Evolutionary conservation across 805 yeast species (phyloP), one percentile per base, ranked within the genome.

Genomic region (Clavispora fructus): DNA sequence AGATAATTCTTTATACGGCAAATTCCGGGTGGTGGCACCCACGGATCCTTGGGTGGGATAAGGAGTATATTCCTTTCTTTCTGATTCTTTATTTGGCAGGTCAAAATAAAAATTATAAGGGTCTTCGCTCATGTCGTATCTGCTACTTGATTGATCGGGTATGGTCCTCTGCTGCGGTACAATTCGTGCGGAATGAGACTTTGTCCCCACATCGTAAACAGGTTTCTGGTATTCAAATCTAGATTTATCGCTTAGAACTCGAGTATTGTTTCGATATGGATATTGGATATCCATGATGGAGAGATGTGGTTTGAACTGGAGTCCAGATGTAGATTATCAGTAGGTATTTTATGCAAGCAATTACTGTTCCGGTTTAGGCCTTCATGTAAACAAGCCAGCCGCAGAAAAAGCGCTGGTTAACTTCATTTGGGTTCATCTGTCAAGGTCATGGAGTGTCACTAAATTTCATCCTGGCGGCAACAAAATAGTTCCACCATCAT

Each of bases 171-270:
- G 35, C 16, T 7, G 16, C 10, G 13, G 13, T 6, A 8, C 6
- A 14, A 14, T 8, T 13, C 16, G 10, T 14, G 14, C 17, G 8
- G 35, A 31, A 31, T 16, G 14, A n/a, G 16, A 31, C 16, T 6
- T 6, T 9, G 35, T 9, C 17, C 17, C 13, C 8, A 10, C 8
- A 7, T 31, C 17, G n/a, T 31, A 7, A 4, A 9, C 13, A 4
- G 51, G 53, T 19, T 50, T 49, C 25, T 62, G 65, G 43, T 53
- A 60, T 31, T 66, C 66, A 43, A 67, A 69, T 8, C 73, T 55
- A 16, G 71, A 61, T 9, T 56, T 44, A 46, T 67, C 71, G 47
- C 68, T 59, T 9, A 63, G 62, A 12, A 66, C 58, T 27, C 68
- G 51, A 7, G 46, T 51, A 13, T 59, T 63, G 26, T 42, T 26